These are phyloP conservation scores for Pleurostoma richardsiae DNA, from an alignment of 2,329 filamentous ascomycete species.

Conservation along the genomic window DNA sequence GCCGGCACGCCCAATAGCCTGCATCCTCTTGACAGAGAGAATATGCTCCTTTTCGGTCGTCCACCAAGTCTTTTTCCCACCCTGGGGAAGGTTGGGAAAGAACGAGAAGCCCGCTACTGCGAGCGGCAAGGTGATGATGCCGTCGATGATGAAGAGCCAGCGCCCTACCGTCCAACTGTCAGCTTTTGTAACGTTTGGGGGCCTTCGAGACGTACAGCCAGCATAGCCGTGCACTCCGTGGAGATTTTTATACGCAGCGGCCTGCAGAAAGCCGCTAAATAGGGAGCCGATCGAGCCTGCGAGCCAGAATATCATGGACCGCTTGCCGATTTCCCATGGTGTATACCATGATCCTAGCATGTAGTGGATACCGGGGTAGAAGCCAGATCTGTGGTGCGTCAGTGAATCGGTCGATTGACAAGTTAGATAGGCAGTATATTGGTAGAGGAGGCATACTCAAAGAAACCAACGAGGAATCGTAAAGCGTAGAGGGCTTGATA, in stretches of 20 bases:
- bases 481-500: constrained; percentile 10
- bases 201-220: constrained; percentile 32
- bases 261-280: constrained; percentile 53
- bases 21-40: constrained; percentile 23
- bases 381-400: constrained; percentile 2
- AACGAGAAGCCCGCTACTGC: constrained; percentile 43
- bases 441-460: constrained; percentile 17
- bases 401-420: no score
- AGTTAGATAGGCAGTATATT: no score
- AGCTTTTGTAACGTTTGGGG: neutral
- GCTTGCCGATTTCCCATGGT: constrained; percentile 54
- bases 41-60: constrained; percentile 26
- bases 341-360: constrained; percentile 54
- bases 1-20: constrained; percentile 27
- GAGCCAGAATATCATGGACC: constrained; percentile 58
- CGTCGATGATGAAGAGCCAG: constrained; percentile 41
- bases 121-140: constrained; percentile 46
- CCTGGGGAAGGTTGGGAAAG: constrained; percentile 44
- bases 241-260: constrained; percentile 30
- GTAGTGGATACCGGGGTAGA: constrained; percentile 28
- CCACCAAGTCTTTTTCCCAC: constrained; percentile 27
- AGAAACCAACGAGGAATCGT: constrained; percentile 18
- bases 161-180: constrained; percentile 15
- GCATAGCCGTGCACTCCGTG: constrained; percentile 37
- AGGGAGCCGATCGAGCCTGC: constrained; percentile 56